phyloP scores from a whole-genome alignment of 2,329 filamentous ascomycete species.

The Fusarium sp. region DNA sequence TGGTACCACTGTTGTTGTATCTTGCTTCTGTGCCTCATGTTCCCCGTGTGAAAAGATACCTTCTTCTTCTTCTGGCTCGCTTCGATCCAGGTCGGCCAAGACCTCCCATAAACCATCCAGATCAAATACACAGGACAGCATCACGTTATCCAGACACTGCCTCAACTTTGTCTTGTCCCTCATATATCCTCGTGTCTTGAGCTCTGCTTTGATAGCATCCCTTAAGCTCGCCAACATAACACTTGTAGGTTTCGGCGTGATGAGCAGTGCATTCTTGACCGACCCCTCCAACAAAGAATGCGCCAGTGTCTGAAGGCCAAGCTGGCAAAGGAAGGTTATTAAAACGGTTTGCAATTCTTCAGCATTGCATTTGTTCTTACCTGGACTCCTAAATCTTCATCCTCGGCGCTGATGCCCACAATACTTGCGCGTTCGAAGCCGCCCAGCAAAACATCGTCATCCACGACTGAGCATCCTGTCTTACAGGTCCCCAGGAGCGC shows the following conservation, averaged over 20 bases:
- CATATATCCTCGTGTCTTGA: slow-evolving; percentile 35
- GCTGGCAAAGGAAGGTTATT: slow-evolving; percentile 43
- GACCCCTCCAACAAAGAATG: slow-evolving; percentile 50
- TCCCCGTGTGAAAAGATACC: neutral
- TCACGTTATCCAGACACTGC: slow-evolving; percentile 60
- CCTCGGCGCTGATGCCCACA: slow-evolving; percentile 65
- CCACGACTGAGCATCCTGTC: slow-evolving; percentile 62
- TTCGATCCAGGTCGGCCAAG: slow-evolving; percentile 59
- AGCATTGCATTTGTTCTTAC: slow-evolving; percentile 49
- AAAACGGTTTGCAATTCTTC: neutral
- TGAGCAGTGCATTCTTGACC: slow-evolving; percentile 53
- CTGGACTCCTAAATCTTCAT: slow-evolving; percentile 59
- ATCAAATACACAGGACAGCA: slow-evolving; percentile 68
- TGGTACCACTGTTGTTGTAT: neutral
- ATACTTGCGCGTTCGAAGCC: slow-evolving; percentile 64
- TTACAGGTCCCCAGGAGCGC: slow-evolving; percentile 47
- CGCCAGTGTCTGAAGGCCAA: slow-evolving; percentile 62
- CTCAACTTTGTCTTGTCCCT: slow-evolving; percentile 44
- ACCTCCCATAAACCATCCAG: slow-evolving; percentile 68
- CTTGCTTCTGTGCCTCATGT: neutral
- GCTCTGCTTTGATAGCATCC: slow-evolving; percentile 54
- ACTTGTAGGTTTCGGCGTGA: slow-evolving; percentile 60
- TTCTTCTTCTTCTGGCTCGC: slow-evolving; percentile 51
- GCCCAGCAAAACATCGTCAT: slow-evolving; percentile 59
- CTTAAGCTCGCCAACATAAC: slow-evolving; percentile 56